These are phyloP conservation scores for Gyrodon lividus DNA, from an alignment of 768 basidiomycete genomes.

Conservation along the genomic window DNA sequence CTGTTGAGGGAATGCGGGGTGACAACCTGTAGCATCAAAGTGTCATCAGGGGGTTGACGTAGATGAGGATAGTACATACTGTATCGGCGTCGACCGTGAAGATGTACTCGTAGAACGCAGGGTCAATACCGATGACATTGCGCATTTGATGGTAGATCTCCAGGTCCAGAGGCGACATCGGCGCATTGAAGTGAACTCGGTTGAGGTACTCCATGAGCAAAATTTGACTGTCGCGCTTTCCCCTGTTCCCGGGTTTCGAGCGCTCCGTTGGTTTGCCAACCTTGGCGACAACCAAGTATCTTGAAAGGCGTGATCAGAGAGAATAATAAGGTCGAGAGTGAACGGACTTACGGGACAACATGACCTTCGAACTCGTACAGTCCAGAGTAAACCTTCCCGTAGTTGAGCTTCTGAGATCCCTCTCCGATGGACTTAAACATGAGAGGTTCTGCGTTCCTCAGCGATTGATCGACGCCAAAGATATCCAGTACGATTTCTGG, in stretches of 20 bases:
- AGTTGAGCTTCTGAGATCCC: conserved; percentile 65
- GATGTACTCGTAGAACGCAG: conserved; percentile 74
- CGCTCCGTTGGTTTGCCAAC: conserved; percentile 69
- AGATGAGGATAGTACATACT: conserved; percentile 30
- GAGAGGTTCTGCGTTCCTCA: conserved; percentile 61
- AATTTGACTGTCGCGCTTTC: conserved; percentile 70
- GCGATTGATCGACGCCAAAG: conserved; percentile 62
- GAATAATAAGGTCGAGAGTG: background rate
- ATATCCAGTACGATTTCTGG: conserved; percentile 67
- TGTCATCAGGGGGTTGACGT: conserved; percentile 12
- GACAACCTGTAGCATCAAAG: conserved; percentile 44
- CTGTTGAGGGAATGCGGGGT: conserved; percentile 67
- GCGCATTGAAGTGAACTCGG: conserved; percentile 64
- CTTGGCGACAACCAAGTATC: conserved; percentile 63
- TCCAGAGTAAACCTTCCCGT: conserved; percentile 69
- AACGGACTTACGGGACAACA: conserved; percentile 54
- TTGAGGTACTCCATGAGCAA: conserved; percentile 66
- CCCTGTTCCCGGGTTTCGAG: conserved; percentile 63
- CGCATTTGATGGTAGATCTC: conserved; percentile 77
- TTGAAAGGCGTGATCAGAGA: conserved; percentile 18
- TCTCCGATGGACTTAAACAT: conserved; percentile 70
- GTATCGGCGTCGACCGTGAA: conserved; percentile 74
- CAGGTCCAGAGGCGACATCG: conserved; percentile 65
- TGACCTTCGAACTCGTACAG: conserved; percentile 71
- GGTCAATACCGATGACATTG: conserved; percentile 71